A percentile compares a stretch with the other conserved stretches of the same genome.
phyloP scores from a whole-genome alignment of 2,329 filamentous ascomycete species.

The Xylariales sp. region DNA sequence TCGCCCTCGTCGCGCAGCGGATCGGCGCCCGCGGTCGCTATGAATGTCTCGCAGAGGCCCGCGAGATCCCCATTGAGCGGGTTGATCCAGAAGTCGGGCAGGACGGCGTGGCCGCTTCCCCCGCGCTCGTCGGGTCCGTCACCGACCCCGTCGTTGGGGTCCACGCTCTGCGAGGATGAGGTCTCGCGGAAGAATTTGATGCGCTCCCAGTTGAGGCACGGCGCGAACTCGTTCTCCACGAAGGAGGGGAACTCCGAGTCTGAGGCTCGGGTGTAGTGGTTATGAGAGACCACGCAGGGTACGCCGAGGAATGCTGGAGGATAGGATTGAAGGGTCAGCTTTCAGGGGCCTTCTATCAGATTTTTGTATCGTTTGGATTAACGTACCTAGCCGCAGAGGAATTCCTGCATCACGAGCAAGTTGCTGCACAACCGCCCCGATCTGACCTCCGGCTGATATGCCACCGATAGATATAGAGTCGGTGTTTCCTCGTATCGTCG shows the following conservation, averaged over 20 bases:
- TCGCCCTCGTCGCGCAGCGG: conserved; percentile 5
- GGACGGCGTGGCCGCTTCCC: background rate
- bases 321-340: background rate
- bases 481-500: background rate
- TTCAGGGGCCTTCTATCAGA: background rate
- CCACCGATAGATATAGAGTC: conserved; percentile 6
- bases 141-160: too few relatives aligned
- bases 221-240: conserved; percentile 5
- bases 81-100: conserved; percentile 2
- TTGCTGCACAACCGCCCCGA: conserved; percentile 5
- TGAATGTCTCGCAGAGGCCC: conserved; percentile 2
- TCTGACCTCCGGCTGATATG: conserved; percentile 5
- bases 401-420: conserved; percentile 1
- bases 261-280: conserved; percentile 1
- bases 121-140: background rate
- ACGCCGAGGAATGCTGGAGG: conserved; percentile 2
- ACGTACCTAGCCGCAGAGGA: conserved; percentile 1
- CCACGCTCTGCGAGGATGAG: background rate
- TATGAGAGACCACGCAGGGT: conserved; percentile 1
- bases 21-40: conserved; percentile 4
- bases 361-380: background rate
- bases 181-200: conserved; percentile 5
- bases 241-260: conserved; percentile 6
- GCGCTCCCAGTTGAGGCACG: conserved; percentile 5
- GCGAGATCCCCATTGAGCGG: background rate